phyloP scores from a whole-genome alignment of 208 protist genomes.

The Wallacemonas sp. region DNA sequence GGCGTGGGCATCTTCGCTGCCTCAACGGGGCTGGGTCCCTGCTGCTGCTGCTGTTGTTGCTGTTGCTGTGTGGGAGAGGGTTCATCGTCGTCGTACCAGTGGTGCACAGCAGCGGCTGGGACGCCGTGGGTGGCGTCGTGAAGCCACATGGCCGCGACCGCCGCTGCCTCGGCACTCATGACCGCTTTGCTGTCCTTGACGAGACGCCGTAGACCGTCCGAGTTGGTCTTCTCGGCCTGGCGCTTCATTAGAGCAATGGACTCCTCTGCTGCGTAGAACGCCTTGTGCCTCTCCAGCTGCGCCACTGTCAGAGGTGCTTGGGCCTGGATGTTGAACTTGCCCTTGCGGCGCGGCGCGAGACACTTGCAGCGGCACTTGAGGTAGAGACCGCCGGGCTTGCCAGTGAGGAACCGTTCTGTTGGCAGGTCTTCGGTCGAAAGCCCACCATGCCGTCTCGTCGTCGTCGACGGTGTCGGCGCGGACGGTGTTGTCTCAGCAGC shows the following conservation, averaged over 20 bases:
- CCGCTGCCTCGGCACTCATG: constrained; percentile 24
- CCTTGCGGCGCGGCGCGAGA: neutral
- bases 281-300: constrained; percentile 8
- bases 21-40: too few species aligned
- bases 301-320: constrained; percentile 6
- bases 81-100: constrained; percentile 7
- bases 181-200: constrained; percentile 29
- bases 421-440: neutral
- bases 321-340: constrained; percentile 7
- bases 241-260: neutral
- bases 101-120: neutral
- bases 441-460: neutral
- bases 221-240: neutral
- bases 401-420: neutral
- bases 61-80: neutral
- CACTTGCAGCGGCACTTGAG: neutral
- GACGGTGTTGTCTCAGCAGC: neutral
- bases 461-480: neutral
- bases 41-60: constrained; percentile 17
- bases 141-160: neutral
- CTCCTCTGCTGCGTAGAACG: constrained; percentile 4
- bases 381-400: neutral
- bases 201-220: constrained; percentile 23
- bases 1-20: too few species aligned
- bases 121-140: constrained; percentile 1